phyloP scores from a whole-genome alignment of 2,329 filamentous ascomycete species.

The Trichoderma oligosporum region DNA sequence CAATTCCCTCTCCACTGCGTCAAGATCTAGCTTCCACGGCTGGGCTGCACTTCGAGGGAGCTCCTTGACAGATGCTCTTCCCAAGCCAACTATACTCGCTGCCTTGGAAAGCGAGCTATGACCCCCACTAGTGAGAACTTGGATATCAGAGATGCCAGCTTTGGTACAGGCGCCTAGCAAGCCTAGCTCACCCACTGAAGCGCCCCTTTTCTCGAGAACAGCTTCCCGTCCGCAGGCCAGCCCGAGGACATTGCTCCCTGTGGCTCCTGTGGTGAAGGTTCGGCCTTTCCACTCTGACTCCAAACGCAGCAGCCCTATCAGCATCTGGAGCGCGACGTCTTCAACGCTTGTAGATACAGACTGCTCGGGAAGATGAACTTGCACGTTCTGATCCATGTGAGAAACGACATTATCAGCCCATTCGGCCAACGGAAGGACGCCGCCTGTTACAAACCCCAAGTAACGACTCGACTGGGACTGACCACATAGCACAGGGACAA shows the following conservation, averaged over 20 bases:
- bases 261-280: conserved; percentile 59
- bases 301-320: conserved; percentile 64
- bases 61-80: conserved; percentile 62
- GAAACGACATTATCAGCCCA: conserved; percentile 83
- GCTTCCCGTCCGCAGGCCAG: conserved; percentile 63
- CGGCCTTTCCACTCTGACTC: conserved; percentile 49
- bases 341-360: conserved; percentile 75
- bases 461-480: conserved; percentile 65
- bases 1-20: conserved; percentile 59
- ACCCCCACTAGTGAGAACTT: conserved; percentile 74
- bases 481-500: conserved; percentile 61
- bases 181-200: conserved; percentile 64
- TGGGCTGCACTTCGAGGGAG: conserved; percentile 49
- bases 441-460: conserved; percentile 87
- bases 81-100: conserved; percentile 75
- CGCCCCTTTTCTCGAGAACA: conserved; percentile 41
- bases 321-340: conserved; percentile 63
- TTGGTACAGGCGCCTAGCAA: conserved; percentile 61
- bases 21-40: conserved; percentile 68
- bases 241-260: conserved; percentile 78
- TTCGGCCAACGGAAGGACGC: conserved; percentile 71
- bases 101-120: conserved; percentile 85
- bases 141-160: conserved; percentile 63
- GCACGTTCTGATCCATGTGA: conserved; percentile 76
- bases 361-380: conserved; percentile 75